Percentiles rank a stretch among this genome's conserved stretches.
Conservation (phyloP, 495 filamentous ascomycete species). For the Neurospora sublineolata region DNA sequence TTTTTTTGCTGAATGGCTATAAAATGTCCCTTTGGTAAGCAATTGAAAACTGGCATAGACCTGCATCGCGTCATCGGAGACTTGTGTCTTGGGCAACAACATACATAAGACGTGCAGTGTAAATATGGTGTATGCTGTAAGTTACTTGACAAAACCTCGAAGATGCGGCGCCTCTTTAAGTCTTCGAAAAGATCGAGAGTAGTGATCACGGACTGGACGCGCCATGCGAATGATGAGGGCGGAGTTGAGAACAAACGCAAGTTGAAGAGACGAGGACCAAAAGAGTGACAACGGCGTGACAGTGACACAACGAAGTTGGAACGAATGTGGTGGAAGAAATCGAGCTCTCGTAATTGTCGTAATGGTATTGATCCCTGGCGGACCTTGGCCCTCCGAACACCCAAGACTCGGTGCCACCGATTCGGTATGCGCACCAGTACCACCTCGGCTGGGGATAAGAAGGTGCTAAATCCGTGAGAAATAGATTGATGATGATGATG, state of each 20-base stretch:
- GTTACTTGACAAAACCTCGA: background rate
- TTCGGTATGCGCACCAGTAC: background rate
- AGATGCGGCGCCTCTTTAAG: background rate
- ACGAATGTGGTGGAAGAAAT: background rate
- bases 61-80: background rate
- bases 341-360: background rate
- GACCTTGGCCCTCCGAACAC: background rate
- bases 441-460: background rate
- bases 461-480: background rate
- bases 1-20: background rate
- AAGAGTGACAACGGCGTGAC: background rate
- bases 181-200: background rate
- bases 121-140: slow-evolving; percentile 45
- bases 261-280: background rate
- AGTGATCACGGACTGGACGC: background rate
- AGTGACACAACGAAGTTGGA: background rate
- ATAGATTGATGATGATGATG: background rate
- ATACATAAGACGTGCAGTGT: slow-evolving; percentile 4
- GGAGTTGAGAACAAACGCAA: background rate
- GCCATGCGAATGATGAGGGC: background rate
- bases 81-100: background rate
- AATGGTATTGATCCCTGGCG: background rate
- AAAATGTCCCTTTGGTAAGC: background rate
- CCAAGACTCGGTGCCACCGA: background rate
- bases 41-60: background rate